These are phyloP conservation scores for Beauveria scarabaeidicola DNA, from an alignment of 2,329 filamentous ascomycete genomes.

Conservation along the genomic window DNA sequence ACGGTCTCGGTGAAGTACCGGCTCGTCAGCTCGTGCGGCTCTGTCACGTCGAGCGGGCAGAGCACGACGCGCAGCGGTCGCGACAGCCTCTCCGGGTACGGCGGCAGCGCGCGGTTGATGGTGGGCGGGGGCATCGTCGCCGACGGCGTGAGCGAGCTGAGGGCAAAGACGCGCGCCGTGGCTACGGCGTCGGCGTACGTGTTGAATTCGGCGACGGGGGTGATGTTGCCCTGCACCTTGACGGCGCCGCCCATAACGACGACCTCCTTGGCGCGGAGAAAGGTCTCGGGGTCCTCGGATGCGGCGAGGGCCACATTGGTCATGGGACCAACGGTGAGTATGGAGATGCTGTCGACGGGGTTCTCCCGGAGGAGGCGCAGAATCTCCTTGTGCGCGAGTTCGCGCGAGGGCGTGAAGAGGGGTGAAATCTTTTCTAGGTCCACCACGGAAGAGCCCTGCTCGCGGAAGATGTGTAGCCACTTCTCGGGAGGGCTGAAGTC, in stretches of 20 bases:
- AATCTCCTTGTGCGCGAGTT: slow-evolving; percentile 74
- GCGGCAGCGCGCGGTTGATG: slow-evolving; percentile 39
- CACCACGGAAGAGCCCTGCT: slow-evolving; percentile 17
- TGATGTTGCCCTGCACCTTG: slow-evolving; percentile 70
- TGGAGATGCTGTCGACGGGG: slow-evolving; percentile 75
- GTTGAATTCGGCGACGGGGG: slow-evolving; percentile 89
- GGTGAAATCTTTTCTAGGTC: slow-evolving; percentile 39
- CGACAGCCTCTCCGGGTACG: slow-evolving; percentile 57
- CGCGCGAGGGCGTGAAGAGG: slow-evolving; percentile 68
- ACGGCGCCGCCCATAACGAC: slow-evolving; percentile 93
- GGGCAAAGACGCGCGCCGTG: slow-evolving; percentile 65
- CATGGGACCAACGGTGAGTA: slow-evolving; percentile 80
- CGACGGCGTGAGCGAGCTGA: slow-evolving; percentile 64
- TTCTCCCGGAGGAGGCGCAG: slow-evolving; percentile 77
- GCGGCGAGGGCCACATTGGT: slow-evolving; percentile 92
- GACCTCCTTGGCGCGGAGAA: slow-evolving; percentile 81
- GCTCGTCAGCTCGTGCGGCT: slow-evolving; percentile 55
- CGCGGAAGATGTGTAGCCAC: slow-evolving; percentile 59
- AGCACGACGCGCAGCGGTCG: slow-evolving; percentile 57
- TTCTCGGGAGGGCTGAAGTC: slow-evolving; percentile 66
- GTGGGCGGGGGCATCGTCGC: slow-evolving; percentile 72
- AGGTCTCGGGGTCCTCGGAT: slow-evolving; percentile 78
- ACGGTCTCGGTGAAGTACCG: slow-evolving; percentile 51
- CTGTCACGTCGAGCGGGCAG: slow-evolving; percentile 72
- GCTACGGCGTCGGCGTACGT: slow-evolving; percentile 80